Evolutionary conservation across 192 early-diverging fungal genomes (phyloP), one percentile per base, ranked within the genome.

Genomic region (Phlyctochytrium bullatum): DNA sequence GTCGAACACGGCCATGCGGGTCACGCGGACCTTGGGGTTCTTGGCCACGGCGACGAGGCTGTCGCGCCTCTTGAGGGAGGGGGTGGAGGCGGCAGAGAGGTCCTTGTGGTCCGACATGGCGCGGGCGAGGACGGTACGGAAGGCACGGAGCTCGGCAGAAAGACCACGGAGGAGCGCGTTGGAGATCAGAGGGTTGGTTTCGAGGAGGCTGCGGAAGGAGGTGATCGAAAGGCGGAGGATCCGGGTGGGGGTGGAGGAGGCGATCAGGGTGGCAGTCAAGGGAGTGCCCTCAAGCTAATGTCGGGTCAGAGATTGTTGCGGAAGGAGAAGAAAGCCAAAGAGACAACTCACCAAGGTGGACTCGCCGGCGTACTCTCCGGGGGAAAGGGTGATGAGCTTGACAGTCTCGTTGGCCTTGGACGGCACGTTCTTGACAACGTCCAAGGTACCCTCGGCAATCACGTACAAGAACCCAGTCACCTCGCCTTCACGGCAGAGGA

Each of bases 1-100:
- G 59, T 72, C 69, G 35, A 72, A 72, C 16, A 72, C 62, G 35
- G 62, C 51, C 69, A 72, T 72, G 0, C 29, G 27, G 63, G 62
- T 60, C 12, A 52, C 50, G 20, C 33, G 36, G 20, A 12, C 56
- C 2, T 29, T 65, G 50, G 54, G 34, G 16, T 58, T 6, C 27
- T 31, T 24, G 12, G 20, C 6, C 1, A 3, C 27, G 24, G 66
- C 16, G 34, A 6, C 33, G 25, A n/a, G 10, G 14, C 34, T 62
- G 25, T 0, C 61, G 40, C 40, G 40, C 6, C 40, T 6, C 40
- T 47, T 47, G 10, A 47, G 40, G 20, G 40, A 47, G 20, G 40
- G 40, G 20, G 40, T 20, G 20, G 40, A 20, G 40, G 40, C 10
- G n/a, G n/a, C n/a, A 23, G 57, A 23, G 30, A 2, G 2, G 47